Percentiles rank a stretch among this genome's conserved stretches.
These are phyloP conservation scores for Blastomyces silverae DNA, from an alignment of 2,329 filamentous ascomycete species.

Conservation along the genomic window DNA sequence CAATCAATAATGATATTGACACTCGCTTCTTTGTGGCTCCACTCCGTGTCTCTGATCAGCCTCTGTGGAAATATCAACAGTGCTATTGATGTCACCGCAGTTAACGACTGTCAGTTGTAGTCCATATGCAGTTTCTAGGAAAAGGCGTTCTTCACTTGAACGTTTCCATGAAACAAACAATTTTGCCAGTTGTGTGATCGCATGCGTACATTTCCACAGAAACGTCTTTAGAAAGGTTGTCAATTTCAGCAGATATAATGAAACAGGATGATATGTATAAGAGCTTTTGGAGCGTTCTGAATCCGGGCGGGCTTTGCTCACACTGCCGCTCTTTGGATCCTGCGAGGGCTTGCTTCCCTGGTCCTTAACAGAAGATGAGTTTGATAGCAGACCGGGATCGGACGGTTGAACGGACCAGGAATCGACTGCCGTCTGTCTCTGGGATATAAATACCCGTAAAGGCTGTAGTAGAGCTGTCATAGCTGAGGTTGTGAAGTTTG, in stretches of 20 bases:
- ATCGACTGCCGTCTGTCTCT: slow-evolving; percentile 1
- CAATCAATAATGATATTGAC: slow-evolving; percentile 20
- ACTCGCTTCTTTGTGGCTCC: not conserved
- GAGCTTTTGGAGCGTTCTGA: not conserved
- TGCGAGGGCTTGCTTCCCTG: not conserved
- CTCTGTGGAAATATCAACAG: slow-evolving; percentile 5
- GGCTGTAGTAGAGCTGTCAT: not conserved
- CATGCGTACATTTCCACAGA: slow-evolving; percentile 5
- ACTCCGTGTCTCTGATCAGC: not conserved
- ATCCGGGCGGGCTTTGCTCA: not conserved
- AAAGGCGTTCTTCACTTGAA: not conserved
- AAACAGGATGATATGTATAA: not conserved
- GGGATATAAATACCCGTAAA: slow-evolving; percentile 1
- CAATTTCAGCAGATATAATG: slow-evolving; percentile 4
- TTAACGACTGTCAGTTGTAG: not conserved
- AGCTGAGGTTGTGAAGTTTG: not conserved
- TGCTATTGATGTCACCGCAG: slow-evolving; percentile 1
- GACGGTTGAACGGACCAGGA: slow-evolving; percentile 1
- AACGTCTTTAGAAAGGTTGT: not conserved
- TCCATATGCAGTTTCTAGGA: slow-evolving; percentile 6
- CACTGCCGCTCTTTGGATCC: not conserved
- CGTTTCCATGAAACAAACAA: slow-evolving; percentile 5
- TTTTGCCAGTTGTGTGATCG: slow-evolving; percentile 1
- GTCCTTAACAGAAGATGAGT: slow-evolving; percentile 3
- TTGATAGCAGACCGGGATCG: not conserved